Percentiles rank a stretch among this genome's conserved stretches.
Conservation (phyloP, 2,329 filamentous ascomycete genomes). For the Penicillium sp. region DNA sequence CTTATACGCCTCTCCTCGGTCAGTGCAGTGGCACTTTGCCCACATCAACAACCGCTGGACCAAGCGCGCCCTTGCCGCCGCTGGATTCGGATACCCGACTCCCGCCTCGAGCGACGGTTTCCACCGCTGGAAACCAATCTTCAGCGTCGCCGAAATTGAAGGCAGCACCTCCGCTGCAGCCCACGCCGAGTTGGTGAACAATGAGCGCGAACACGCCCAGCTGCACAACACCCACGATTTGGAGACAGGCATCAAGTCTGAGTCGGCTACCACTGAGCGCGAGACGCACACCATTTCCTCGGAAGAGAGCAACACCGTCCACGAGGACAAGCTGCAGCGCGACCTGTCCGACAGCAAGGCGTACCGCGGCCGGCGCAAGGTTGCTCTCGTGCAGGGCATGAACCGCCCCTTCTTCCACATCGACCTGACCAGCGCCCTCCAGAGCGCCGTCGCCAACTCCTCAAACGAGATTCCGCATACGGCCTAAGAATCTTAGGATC, state of each 20-base stretch:
- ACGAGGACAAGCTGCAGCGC: slow-evolving; percentile 44
- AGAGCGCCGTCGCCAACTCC: slow-evolving; percentile 79
- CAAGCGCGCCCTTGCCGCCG: slow-evolving; percentile 80
- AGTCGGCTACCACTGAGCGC: slow-evolving; percentile 31
- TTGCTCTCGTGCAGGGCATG: slow-evolving; percentile 75
- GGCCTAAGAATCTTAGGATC: slow-evolving; percentile 4
- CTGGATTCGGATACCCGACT: slow-evolving; percentile 82
- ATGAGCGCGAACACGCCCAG: slow-evolving; percentile 48
- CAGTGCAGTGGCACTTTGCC: slow-evolving; percentile 95
- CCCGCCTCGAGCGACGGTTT: slow-evolving; percentile 52
- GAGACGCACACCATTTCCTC: slow-evolving; percentile 33
- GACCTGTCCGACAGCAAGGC: slow-evolving; percentile 51
- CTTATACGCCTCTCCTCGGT: slow-evolving; percentile 72
- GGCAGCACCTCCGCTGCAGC: slow-evolving; percentile 67
- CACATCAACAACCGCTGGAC: slow-evolving; percentile 92
- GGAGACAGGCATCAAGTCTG: slow-evolving; percentile 34
- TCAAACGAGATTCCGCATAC: slow-evolving; percentile 42
- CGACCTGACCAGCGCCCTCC: slow-evolving; percentile 82
- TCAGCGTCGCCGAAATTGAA: slow-evolving; percentile 83
- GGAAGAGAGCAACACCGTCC: slow-evolving; percentile 27
- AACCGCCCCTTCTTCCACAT: slow-evolving; percentile 92
- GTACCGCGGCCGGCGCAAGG: slow-evolving; percentile 38
- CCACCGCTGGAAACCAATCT: slow-evolving; percentile 87
- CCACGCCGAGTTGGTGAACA: slow-evolving; percentile 62
- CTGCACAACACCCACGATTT: slow-evolving; percentile 24